Conservation (phyloP, 2,329 filamentous ascomycete species). For the Colletotrichum musae region DNA sequence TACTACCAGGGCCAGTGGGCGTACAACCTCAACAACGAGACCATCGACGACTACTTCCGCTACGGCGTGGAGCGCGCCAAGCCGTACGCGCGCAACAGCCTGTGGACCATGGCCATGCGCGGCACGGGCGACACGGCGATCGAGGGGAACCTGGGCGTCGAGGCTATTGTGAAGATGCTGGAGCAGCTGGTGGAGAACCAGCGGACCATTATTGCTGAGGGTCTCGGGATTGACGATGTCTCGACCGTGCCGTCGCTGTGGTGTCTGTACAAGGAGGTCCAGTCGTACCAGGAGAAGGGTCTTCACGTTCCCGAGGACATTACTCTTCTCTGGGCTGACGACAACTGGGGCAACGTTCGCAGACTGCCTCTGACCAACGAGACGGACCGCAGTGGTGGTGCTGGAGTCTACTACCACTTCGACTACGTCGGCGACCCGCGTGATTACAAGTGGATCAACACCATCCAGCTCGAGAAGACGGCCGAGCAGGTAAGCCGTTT, state of each 20-base stretch:
- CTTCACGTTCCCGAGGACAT: conserved; percentile 74
- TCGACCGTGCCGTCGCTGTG: conserved; percentile 76
- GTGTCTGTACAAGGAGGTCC: conserved; percentile 83
- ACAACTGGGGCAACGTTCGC: conserved; percentile 78
- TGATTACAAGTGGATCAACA: conserved; percentile 74
- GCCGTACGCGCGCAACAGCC: conserved; percentile 73
- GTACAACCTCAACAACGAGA: conserved; percentile 78
- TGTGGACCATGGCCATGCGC: conserved; percentile 80
- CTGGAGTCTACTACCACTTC: conserved; percentile 76
- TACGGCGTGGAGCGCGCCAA: conserved; percentile 77
- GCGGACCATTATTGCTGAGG: conserved; percentile 68
- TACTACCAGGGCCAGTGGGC: conserved; percentile 75
- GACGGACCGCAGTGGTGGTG: conserved; percentile 71
- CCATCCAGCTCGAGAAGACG: conserved; percentile 73
- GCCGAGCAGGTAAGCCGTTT: conserved; percentile 59
- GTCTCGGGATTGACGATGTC: conserved; percentile 65
- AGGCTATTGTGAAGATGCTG: conserved; percentile 71
- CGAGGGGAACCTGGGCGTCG: conserved; percentile 62
- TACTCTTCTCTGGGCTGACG: conserved; percentile 78
- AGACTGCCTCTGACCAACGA: conserved; percentile 73
- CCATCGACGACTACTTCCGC: conserved; percentile 77
- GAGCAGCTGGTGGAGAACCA: conserved; percentile 74
- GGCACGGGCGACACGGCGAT: conserved; percentile 77
- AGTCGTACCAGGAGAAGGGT: conserved; percentile 76
- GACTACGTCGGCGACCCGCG: conserved; percentile 66